A percentile compares a stretch with the other conserved stretches of the same genome.
Conservation (phyloP, 2,329 filamentous ascomycete species). For the Cladobotryum mycophilum region DNA sequence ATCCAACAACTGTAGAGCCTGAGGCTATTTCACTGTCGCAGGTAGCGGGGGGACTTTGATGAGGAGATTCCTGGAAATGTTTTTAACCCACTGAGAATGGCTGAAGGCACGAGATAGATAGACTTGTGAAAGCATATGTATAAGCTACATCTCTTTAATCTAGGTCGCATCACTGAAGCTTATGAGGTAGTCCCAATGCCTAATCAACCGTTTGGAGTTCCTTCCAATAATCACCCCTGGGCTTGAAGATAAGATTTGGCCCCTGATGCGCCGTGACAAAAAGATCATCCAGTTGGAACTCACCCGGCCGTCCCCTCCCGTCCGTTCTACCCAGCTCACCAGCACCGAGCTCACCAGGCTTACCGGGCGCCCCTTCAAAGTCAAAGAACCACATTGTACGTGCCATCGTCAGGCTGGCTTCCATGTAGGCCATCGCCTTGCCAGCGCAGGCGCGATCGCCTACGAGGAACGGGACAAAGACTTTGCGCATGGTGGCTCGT, state of each 20-base stretch:
- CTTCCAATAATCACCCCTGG: not conserved
- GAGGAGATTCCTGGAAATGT: too few relatives aligned
- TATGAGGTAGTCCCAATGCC: too few relatives aligned
- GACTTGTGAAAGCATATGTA: too few relatives aligned
- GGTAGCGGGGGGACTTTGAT: too few relatives aligned
- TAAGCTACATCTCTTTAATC: too few relatives aligned
- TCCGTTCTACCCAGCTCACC: not conserved
- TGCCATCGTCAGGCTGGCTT: not conserved
- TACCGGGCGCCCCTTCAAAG: not conserved
- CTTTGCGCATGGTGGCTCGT: not conserved
- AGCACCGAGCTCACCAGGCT: not conserved
- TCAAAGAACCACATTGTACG: conserved; percentile 1
- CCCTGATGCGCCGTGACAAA: not conserved
- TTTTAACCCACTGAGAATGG: too few relatives aligned
- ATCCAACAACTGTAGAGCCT: too few relatives aligned
- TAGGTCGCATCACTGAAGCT: too few relatives aligned
- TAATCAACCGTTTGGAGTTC: not conserved
- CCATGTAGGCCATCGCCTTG: conserved; percentile 3
- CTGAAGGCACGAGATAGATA: too few relatives aligned
- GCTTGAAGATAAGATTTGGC: not conserved
- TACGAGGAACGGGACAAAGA: not conserved
- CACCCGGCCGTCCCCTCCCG: not conserved
- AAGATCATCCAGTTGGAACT: not conserved
- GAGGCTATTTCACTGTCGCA: too few relatives aligned
- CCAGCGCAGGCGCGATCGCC: not conserved